Conservation (phyloP, 2,329 filamentous ascomycete genomes). For the Septoria linicola region DNA sequence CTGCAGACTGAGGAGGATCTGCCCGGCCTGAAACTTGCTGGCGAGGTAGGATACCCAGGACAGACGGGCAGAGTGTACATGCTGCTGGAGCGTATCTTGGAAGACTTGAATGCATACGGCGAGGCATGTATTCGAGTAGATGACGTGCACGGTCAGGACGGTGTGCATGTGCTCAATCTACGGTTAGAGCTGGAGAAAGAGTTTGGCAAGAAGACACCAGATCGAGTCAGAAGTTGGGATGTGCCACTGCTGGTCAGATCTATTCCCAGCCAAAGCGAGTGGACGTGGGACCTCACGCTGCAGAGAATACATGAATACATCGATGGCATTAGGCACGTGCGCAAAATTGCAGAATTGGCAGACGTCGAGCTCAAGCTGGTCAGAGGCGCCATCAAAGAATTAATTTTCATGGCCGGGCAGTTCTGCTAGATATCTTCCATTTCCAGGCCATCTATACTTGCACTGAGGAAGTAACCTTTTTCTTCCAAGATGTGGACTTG, state of each 20-base stretch:
- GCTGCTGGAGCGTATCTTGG: constrained; percentile 81
- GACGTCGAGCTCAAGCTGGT: constrained; percentile 85
- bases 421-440: constrained; percentile 92
- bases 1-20: constrained; percentile 61
- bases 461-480: constrained; percentile 73
- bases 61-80: constrained; percentile 53
- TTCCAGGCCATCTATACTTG: constrained; percentile 89
- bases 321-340: constrained; percentile 86
- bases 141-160: constrained; percentile 20
- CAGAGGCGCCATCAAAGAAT: constrained; percentile 79
- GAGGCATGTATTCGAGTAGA: constrained; percentile 61
- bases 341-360: constrained; percentile 78
- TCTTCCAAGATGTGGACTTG: constrained; percentile 72
- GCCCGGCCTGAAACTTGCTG: constrained; percentile 29
- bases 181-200: constrained; percentile 57
- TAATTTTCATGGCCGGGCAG: constrained; percentile 87
- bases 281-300: constrained; percentile 73
- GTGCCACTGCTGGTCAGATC: constrained; percentile 73
- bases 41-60: constrained; percentile 34
- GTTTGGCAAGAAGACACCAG: constrained; percentile 70
- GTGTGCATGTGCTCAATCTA: constrained; percentile 34
- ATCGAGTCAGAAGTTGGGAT: constrained; percentile 80
- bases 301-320: constrained; percentile 79
- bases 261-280: constrained; percentile 54
- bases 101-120: constrained; percentile 94